Conservation (phyloP, 148 eudicot genomes). For the Rhododendron ferrugineum region DNA sequence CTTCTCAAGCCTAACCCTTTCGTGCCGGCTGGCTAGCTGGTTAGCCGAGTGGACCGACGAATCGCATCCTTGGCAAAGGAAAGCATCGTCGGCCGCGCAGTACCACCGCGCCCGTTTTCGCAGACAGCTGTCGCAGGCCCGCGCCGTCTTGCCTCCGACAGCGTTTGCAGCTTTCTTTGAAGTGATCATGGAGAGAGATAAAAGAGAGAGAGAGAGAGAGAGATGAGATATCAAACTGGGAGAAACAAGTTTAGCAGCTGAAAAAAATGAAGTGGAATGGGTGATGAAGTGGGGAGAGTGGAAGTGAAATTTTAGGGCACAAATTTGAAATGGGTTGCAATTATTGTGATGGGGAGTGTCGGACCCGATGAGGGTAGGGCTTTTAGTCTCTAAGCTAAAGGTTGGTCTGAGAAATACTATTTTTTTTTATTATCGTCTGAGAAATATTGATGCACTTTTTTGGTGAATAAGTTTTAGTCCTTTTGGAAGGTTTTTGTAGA, state of each 20-base stretch:
- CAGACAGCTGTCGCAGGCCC: slow-evolving; percentile 74
- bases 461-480: background rate
- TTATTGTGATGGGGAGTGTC: background rate
- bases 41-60: slow-evolving; percentile 75
- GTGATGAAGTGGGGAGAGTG: background rate
- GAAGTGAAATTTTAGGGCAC: slow-evolving; percentile 11
- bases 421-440: too few relatives aligned
- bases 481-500: background rate
- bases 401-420: background rate
- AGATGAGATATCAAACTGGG: background rate
- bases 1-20: slow-evolving; percentile 63
- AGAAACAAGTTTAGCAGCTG: background rate
- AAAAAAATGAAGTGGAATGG: background rate
- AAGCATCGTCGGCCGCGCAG: slow-evolving; percentile 81
- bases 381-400: background rate
- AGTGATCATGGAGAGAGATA: slow-evolving; percentile 3
- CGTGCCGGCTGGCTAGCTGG: slow-evolving; percentile 67
- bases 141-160: slow-evolving; percentile 64
- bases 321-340: background rate
- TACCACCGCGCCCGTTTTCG: slow-evolving; percentile 72
- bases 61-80: slow-evolving; percentile 73
- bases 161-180: slow-evolving; percentile 43
- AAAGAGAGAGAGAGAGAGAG: background rate
- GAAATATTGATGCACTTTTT: background rate
- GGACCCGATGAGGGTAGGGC: background rate